Evolutionary conservation across 1,284 basidiomycete species (phyloP).

Genomic region (Phylloporus gajari): DNA sequence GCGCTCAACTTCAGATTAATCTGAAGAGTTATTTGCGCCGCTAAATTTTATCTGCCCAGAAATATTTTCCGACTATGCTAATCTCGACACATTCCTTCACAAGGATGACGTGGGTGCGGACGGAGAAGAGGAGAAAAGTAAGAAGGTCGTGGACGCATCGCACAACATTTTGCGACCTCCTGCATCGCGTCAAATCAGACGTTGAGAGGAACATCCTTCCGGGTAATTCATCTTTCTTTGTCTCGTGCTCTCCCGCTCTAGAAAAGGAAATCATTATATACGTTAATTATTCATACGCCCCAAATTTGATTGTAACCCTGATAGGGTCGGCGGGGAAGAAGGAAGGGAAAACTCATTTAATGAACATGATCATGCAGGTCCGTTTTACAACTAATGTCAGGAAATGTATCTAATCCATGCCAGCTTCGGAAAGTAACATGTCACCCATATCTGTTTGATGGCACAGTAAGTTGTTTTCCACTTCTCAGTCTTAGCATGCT

Average conservation of each 20-base stretch:
- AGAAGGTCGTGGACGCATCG: conserved; percentile 95
- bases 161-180: conserved; percentile 98
- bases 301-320: neutral
- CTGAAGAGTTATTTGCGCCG: conserved; percentile 94
- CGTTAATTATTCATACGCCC: conserved; percentile 64
- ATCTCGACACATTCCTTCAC: conserved; percentile 80
- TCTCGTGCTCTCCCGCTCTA: conserved; percentile 39
- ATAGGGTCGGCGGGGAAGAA: conserved; percentile 92
- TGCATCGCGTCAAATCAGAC: conserved; percentile 95
- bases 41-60: conserved; percentile 95
- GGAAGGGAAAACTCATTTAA: conserved; percentile 96
- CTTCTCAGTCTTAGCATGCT: neutral
- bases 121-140: conserved; percentile 88
- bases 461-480: conserved; percentile 65
- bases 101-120: conserved; percentile 81
- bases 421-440: conserved; percentile 83
- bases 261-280: conserved; percentile 99
- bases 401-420: conserved; percentile 14
- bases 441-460: conserved; percentile 88
- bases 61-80: conserved; percentile 80
- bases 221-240: conserved; percentile 59
- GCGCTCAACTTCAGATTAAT: conserved; percentile 97
- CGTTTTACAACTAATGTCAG: conserved; percentile 32
- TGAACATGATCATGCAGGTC: conserved; percentile 99
- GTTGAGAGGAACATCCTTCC: conserved; percentile 97